Conservation (phyloP, 2,329 filamentous ascomycete species). For the Pseudogymnoascus sp. region DNA sequence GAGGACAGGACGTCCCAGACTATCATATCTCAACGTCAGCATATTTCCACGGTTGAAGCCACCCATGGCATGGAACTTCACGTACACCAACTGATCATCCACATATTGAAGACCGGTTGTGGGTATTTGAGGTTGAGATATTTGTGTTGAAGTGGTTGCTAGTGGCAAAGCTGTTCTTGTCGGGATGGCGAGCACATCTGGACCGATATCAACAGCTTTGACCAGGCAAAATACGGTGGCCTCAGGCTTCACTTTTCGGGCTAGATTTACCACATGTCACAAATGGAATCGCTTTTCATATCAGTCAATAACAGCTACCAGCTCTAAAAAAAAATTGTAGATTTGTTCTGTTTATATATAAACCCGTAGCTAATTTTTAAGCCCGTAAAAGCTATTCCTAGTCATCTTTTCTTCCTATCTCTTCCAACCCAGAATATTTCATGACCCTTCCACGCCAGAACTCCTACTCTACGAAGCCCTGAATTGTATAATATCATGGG, state of each 20-base stretch:
- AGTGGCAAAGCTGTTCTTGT: constrained; percentile 10
- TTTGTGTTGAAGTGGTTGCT: constrained; percentile 10
- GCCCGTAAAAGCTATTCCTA: background rate
- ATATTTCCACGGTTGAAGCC: constrained; percentile 4
- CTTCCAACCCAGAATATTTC: background rate
- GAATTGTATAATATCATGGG: background rate
- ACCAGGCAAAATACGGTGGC: background rate
- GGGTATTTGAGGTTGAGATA: constrained; percentile 7
- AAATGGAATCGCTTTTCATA: background rate
- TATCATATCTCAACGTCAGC: constrained; percentile 36
- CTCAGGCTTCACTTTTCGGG: constrained; percentile 5
- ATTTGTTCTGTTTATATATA: background rate
- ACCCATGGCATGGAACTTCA: constrained; percentile 21
- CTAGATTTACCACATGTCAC: background rate
- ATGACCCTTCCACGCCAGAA: background rate
- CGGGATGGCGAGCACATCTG: constrained; percentile 1
- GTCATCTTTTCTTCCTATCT: background rate
- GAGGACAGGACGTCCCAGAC: constrained; percentile 88
- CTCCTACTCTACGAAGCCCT: background rate
- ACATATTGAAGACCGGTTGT: constrained; percentile 51
- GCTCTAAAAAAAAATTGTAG: background rate
- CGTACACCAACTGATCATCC: constrained; percentile 95
- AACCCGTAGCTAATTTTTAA: background rate
- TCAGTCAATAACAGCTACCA: background rate
- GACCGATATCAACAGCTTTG: constrained; percentile 7